A percentile compares a stretch with the other conserved stretches of the same genome.
Conservation (phyloP, 1,284 basidiomycete species). For the Meripilus lineatus region DNA sequence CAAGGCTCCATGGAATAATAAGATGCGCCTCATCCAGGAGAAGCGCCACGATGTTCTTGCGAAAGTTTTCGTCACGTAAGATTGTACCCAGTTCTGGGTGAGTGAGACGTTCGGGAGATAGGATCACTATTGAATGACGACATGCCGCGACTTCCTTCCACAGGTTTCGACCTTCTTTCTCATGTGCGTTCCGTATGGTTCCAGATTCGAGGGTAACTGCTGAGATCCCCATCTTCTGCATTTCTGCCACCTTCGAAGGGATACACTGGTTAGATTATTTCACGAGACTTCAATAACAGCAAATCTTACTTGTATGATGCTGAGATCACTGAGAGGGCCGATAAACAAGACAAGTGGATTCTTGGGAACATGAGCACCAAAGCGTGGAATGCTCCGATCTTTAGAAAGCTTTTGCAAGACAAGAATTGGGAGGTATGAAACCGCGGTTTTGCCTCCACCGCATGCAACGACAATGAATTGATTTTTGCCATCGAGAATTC, state of each 20-base stretch:
- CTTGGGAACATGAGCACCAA: neutral
- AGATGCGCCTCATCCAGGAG: conserved; percentile 28
- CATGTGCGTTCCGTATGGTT: neutral
- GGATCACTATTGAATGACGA: conserved; percentile 2
- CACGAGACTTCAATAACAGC: neutral
- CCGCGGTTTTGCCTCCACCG: conserved; percentile 11
- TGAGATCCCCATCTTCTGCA: conserved; percentile 2
- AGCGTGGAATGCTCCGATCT: neutral
- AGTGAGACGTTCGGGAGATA: conserved; percentile 13
- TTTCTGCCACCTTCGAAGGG: conserved; percentile 8
- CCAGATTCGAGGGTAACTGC: conserved; percentile 5
- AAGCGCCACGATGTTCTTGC: conserved; percentile 13
- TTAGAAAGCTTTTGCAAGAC: neutral
- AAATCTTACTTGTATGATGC: neutral
- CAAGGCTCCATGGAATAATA: conserved; percentile 20
- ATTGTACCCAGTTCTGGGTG: conserved; percentile 13
- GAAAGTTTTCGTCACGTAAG: conserved; percentile 16
- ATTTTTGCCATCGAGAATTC: conserved; percentile 8
- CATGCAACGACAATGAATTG: conserved; percentile 10
- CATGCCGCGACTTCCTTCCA: conserved; percentile 1
- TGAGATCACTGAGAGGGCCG: neutral
- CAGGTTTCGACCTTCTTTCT: neutral
- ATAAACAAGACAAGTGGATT: conserved; percentile 1
- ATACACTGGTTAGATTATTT: conserved; percentile 2
- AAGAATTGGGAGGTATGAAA: conserved; percentile 8